Base-by-base conservation (phyloP, 176 grass and related monocot genomes). In the Triticum timopheevii region DNA sequence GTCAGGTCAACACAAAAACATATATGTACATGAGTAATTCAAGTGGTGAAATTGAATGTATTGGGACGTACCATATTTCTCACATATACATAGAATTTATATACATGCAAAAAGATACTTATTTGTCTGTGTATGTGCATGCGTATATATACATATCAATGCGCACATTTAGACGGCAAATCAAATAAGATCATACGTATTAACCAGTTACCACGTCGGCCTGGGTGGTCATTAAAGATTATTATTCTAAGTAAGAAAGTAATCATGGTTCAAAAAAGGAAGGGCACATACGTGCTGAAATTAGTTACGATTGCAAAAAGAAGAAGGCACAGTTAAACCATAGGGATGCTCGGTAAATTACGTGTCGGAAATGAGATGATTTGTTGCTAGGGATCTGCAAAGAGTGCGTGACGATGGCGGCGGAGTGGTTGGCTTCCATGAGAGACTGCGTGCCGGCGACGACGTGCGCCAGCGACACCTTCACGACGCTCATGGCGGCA, bases 391-490 rank as follows among this genome's bases (percentile, higher is more conserved):
- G 13, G 4, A 42, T 33, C 22, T 22, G 27, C 47, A 70, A 2
- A 39, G 64, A 44, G 38, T 24, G 19, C 1, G 84, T 79, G 13
- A 78, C 28, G 64, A 74, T 19, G 65, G 24, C 15, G 23, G 79
- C 54, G 3, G 65, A 71, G 17, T 33, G 84, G 56, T 86, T 86
- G n/a, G 84, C 79, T 15, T 86, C 39, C 0, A 78, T 12, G 13
- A 90, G 31, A 17, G 24, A 52, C 1, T 65, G 79, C 52, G 86
- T 31, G 84, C 61, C 77, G 54, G 65, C 54, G 39, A 71, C 65
- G 23, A 83, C 2, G 40, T 64, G 88, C 30, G 8, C 22, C 50
- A 86, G 17, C 17, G 73, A 24, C 16, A 27, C 23, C 0, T 49
- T 40, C 79, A 86, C 33, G 64, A n/a, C 3, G 16, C 19, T 61